Evolutionary conservation across 1,284 basidiomycete species (phyloP), one percentile per base, ranked within the genome.

Genomic region (Naganishia cerealis): DNA sequence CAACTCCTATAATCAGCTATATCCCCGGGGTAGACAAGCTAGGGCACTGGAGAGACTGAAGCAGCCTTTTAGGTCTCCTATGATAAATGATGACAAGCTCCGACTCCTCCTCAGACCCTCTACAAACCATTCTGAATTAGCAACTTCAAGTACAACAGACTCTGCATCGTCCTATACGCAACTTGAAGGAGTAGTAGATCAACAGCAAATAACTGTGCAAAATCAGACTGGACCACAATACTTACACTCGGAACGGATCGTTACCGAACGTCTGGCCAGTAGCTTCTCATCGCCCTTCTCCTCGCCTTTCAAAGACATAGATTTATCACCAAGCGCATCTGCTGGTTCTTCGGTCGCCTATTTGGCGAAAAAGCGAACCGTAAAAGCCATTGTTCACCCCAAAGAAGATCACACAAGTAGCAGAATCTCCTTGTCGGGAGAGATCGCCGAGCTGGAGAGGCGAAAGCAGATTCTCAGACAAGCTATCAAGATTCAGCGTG

Each of bases 401-500:
- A 15, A 48, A 33, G 9, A 26, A 21, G 57, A 59, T 5, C 26
- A 43, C 40, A 26, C 21, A 13, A 7, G 26, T 13, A 29, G 18
- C 29, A 43, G 42, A 16, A 18, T 42, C 40, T 71, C 69, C 66
- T 46, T 42, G 18, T 46, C 52, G 36, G 33, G 54, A 26, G 57
- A 70, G 8, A 66, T 76, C 21, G 56, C 57, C 0, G 48, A 65
- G 16, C 71, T 80, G 2, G 75, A 79, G 62, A 67, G 69, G 5
- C 71, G 73, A 38, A 57, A 72, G 9, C 70, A 75, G 15, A 70
- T 70, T 0, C 71, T 75, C 12, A 62, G 68, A 7, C 72, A 78
- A 53, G 79, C 78, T 1, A 48, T 77, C 46, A 73, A 72, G 57
- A 75, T 76, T 52, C 33, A 70, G 39, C 63, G 59, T 7, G 40